A percentile compares a stretch with the other conserved stretches of the same genome.
Evolutionary conservation across 2,329 filamentous ascomycete genomes (phyloP).

Genomic region (Pestalotiopsis sp.): DNA sequence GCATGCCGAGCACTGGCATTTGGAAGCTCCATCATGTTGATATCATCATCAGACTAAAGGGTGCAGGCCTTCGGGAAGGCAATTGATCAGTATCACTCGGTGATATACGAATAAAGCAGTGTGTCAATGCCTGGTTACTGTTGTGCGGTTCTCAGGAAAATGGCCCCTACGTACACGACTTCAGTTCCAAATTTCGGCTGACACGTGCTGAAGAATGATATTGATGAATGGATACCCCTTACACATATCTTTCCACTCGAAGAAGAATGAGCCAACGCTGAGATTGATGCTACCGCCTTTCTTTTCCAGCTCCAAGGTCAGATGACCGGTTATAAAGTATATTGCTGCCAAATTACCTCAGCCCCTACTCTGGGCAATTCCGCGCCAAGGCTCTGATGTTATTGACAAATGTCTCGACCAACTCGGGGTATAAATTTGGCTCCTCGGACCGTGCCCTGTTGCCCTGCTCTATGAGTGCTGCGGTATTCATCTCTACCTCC

Average conservation of each 20-base stretch:
- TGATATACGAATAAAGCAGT: no score
- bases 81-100: no score
- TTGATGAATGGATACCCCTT: background rate
- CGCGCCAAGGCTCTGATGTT: slow-evolving; percentile 66
- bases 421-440: slow-evolving; percentile 63
- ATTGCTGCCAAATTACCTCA: background rate
- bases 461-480: slow-evolving; percentile 67
- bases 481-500: slow-evolving; percentile 74
- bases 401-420: slow-evolving; percentile 75
- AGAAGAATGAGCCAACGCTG: background rate
- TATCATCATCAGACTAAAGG: no score
- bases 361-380: slow-evolving; percentile 7
- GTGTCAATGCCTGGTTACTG: no score
- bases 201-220: background rate
- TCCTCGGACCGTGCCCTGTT: slow-evolving; percentile 52
- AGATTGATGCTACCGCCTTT: background rate
- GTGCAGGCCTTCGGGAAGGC: no score
- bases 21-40: no score
- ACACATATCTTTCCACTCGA: background rate
- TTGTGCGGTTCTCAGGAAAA: no score
- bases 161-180: background rate
- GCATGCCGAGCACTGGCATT: no score
- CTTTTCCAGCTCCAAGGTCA: background rate
- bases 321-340: background rate
- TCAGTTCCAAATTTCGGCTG: background rate